Percentiles rank a stretch among this genome's conserved stretches.
These are phyloP conservation scores for Rhizoclosmatium sp. DNA, from an alignment of 192 early-diverging fungal species.

Conservation along the genomic window DNA sequence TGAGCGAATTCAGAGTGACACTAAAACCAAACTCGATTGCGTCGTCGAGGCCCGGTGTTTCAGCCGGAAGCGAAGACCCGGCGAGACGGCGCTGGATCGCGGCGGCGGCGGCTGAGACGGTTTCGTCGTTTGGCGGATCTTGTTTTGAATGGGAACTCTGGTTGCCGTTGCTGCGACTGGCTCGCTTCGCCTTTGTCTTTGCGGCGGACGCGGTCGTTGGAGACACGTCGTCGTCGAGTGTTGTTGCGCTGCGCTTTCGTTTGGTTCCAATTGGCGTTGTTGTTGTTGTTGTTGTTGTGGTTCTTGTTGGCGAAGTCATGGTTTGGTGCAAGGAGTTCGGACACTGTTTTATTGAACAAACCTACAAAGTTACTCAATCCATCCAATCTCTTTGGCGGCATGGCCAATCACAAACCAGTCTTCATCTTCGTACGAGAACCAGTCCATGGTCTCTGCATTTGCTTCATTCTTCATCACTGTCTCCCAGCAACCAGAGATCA, in stretches of 20 bases:
- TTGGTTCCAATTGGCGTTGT: too few species aligned
- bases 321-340: too few species aligned
- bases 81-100: neutral
- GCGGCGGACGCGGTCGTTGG: neutral
- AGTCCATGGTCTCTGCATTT: neutral
- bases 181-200: neutral
- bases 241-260: too few species aligned
- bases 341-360: too few species aligned
- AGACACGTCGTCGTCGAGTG: too few species aligned
- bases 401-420: slow-evolving; percentile 5
- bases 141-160: neutral
- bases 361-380: neutral
- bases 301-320: too few species aligned
- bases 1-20: neutral
- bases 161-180: neutral
- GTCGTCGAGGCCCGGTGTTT: slow-evolving; percentile 15
- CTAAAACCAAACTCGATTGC: neutral
- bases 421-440: neutral
- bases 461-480: neutral
- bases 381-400: slow-evolving; percentile 1
- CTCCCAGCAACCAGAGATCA: slow-evolving; percentile 3
- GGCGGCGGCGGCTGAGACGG: neutral
- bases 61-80: neutral
- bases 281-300: too few species aligned
- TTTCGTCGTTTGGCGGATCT: neutral